Evolutionary conservation across 768 basidiomycete species (phyloP), one percentile per base, ranked within the genome.

Genomic region (Boletales sp.): DNA sequence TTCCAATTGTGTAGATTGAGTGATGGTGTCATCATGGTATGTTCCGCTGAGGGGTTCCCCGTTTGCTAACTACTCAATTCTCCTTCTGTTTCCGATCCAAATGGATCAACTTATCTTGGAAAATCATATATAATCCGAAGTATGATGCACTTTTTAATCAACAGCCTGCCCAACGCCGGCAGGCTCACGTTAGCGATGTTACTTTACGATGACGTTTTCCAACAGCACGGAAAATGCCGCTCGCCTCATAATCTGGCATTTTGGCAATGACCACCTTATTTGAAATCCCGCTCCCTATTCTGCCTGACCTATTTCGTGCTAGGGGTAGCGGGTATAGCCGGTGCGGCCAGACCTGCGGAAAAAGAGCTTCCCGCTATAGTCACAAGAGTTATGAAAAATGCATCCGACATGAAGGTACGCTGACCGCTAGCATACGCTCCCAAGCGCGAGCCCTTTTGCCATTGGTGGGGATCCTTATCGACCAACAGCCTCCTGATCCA

Each of bases 391-490:
- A 21, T 8, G 19, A 18, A 10, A 21, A 40, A 53, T 59, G 21
- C 46, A 49, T 53, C 51, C 54, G 57, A 51, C 40, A 54, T 52
- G 44, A 54, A 51, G n/a, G 36, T 43, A 50, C 32, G 49, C 36
- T 7, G 7, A 6, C 24, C 6, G 24, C 24, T 38, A 17, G 53
- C 50, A 13, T 49, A 17, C 31, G 27, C 51, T 49, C 38, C 32
- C 39, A 50, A 46, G 42, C 35, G 24, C 40, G 52, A 52, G 52
- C 32, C n/a, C 37, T 49, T 63, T 64, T n/a, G 61, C 47, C 44
- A 66, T 68, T 66, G 59, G 64, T 47, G 44, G 50, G 36, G 40
- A 45, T 36, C 32, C 45, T 39, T 52, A 52, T 50, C 51, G 31
- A 39, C 18, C 19, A 53, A 55, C 45, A 37, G 7, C 1, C 24